Evolutionary conservation across 768 basidiomycete species (phyloP).

Genomic region (Rhizopogon vinicolor): DNA sequence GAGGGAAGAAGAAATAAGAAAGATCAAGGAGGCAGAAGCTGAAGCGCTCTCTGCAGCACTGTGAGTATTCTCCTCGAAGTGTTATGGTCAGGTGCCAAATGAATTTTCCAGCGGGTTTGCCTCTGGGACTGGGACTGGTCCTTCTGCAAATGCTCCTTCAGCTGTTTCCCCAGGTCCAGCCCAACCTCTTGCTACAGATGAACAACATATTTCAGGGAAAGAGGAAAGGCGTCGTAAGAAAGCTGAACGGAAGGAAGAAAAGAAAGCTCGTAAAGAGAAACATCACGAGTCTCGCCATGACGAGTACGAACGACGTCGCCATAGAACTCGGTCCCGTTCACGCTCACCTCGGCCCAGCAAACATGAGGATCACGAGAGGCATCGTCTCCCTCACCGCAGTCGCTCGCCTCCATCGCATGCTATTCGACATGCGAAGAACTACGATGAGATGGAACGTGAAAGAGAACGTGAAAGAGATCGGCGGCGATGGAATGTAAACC

Average conservation of each 20-base stretch:
- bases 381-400: conserved; percentile 20
- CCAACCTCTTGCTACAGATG: conserved; percentile 20
- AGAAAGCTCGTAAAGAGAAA: conserved; percentile 50
- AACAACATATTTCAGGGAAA: conserved; percentile 31
- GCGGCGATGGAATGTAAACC: conserved; percentile 47
- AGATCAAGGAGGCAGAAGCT: conserved; percentile 83
- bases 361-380: conserved; percentile 12
- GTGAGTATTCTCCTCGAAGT: conserved; percentile 35
- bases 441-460: conserved; percentile 23
- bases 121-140: conserved; percentile 40
- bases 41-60: conserved; percentile 82
- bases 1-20: conserved; percentile 68
- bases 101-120: conserved; percentile 60
- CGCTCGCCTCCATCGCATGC: conserved; percentile 22
- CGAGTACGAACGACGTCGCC: conserved; percentile 20
- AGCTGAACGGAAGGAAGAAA: conserved; percentile 56
- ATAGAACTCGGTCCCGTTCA: conserved; percentile 29
- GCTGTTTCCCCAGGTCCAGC: conserved; percentile 11
- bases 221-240: conserved; percentile 50
- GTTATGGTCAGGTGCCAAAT: neutral
- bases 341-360: conserved; percentile 27
- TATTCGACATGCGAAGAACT: conserved; percentile 17
- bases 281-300: conserved; percentile 33
- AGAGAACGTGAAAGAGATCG: conserved; percentile 39
- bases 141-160: conserved; percentile 14